Conservation (phyloP, 2,329 filamentous ascomycete species). For the Helicocarpus griseus region DNA sequence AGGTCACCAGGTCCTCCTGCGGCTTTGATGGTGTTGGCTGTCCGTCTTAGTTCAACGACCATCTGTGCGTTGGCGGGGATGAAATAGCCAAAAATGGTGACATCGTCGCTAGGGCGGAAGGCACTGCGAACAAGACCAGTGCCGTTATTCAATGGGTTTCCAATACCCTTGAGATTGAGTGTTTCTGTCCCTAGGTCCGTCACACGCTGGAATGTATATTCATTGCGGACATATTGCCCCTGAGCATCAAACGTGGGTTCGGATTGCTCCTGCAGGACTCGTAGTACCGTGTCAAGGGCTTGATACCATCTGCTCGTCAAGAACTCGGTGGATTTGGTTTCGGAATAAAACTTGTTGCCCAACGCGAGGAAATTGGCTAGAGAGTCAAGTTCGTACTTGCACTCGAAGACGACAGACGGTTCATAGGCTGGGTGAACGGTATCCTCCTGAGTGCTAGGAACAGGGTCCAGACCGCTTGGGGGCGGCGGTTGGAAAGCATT, state of each 20-base stretch:
- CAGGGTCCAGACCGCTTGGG: constrained; percentile 62
- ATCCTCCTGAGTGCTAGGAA: constrained; percentile 73
- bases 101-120: constrained; percentile 90
- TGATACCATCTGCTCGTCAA: constrained; percentile 67
- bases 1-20: constrained; percentile 46
- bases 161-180: constrained; percentile 66
- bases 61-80: constrained; percentile 97
- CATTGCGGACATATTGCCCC: constrained; percentile 56
- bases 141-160: constrained; percentile 79
- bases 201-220: constrained; percentile 76
- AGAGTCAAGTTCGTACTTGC: constrained; percentile 97
- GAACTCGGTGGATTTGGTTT: constrained; percentile 69
- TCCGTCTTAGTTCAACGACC: constrained; percentile 72
- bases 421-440: constrained; percentile 80
- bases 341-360: constrained; percentile 73
- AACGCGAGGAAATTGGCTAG: constrained; percentile 83
- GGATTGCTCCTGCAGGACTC: constrained; percentile 68
- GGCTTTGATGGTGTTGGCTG: constrained; percentile 57
- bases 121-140: constrained; percentile 84
- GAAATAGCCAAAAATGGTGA: constrained; percentile 86
- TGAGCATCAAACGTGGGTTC: constrained; percentile 68
- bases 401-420: constrained; percentile 80
- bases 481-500: constrained; percentile 96
- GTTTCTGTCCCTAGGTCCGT: constrained; percentile 86
- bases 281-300: constrained; percentile 65